Percentiles rank a stretch among this genome's conserved stretches.
Evolutionary conservation across 768 basidiomycete species (phyloP).

Genomic region (Leccinum aurantiacum): DNA sequence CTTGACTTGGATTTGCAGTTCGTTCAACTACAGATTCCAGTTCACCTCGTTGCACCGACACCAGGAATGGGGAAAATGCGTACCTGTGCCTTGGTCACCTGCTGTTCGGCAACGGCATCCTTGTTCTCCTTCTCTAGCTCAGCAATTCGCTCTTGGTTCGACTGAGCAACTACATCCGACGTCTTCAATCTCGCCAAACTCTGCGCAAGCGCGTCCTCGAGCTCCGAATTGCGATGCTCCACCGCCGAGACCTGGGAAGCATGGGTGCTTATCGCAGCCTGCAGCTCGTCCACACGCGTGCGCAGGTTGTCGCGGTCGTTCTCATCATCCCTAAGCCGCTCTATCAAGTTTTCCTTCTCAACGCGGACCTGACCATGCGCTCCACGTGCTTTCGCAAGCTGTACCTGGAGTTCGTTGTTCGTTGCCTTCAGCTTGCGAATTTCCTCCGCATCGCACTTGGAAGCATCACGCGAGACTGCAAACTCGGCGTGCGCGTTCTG

Average conservation of each 20-base stretch:
- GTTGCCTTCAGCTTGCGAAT: slow-evolving; percentile 50
- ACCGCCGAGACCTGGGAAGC: slow-evolving; percentile 47
- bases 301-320: slow-evolving; percentile 64
- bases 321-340: slow-evolving; percentile 61
- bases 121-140: slow-evolving; percentile 62
- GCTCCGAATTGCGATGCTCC: slow-evolving; percentile 53
- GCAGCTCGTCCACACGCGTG: slow-evolving; percentile 53
- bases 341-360: slow-evolving; percentile 72
- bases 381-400: slow-evolving; percentile 73
- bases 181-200: slow-evolving; percentile 70
- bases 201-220: slow-evolving; percentile 72
- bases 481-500: slow-evolving; percentile 66
- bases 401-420: slow-evolving; percentile 70
- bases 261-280: slow-evolving; percentile 43
- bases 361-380: slow-evolving; percentile 77
- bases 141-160: slow-evolving; percentile 56
- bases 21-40: slow-evolving; percentile 48
- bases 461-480: slow-evolving; percentile 51
- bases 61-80: slow-evolving; percentile 15
- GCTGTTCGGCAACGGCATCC: slow-evolving; percentile 56
- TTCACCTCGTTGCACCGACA: neutral
- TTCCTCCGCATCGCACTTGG: slow-evolving; percentile 68
- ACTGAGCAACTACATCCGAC: slow-evolving; percentile 66
- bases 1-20: slow-evolving; percentile 57
- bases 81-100: slow-evolving; percentile 60